Percentiles rank a stretch among this genome's conserved stretches.
These are phyloP conservation scores for Fusarium agapanthi DNA, from an alignment of 2,329 filamentous ascomycete species.

Conservation along the genomic window DNA sequence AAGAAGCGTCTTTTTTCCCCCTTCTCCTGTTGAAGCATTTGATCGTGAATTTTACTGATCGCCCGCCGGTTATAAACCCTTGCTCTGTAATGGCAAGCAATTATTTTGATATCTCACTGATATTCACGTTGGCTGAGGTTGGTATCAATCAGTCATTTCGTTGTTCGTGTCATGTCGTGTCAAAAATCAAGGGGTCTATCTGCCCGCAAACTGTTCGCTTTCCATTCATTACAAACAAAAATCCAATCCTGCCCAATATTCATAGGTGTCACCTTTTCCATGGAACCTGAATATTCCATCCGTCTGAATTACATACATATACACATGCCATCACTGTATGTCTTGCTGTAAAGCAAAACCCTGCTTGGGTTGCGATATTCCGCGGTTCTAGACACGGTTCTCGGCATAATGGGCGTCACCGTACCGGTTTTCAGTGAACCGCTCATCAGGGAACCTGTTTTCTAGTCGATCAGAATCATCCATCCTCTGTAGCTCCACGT, in stretches of 20 bases:
- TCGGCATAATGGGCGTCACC: conserved; percentile 12
- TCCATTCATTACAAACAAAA: conserved; percentile 13
- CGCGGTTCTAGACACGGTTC: neutral
- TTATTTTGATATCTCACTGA: neutral
- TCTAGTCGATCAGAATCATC: conserved; percentile 25
- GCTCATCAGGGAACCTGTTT: conserved; percentile 18
- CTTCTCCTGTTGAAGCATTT: neutral
- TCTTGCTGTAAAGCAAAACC: neutral
- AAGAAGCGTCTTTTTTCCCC: conserved; percentile 25
- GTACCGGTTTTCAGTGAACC: conserved; percentile 9
- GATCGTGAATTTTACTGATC: neutral
- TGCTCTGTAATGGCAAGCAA: neutral
- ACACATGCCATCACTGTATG: neutral
- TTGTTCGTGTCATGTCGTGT: conserved; percentile 31
- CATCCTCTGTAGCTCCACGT: conserved; percentile 46
- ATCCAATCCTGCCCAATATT: neutral
- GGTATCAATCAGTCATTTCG: conserved; percentile 19
- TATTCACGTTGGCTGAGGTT: neutral
- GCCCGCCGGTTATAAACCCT: neutral
- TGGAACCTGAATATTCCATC: conserved; percentile 1
- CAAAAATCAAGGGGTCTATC: conserved; percentile 27
- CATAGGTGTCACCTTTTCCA: neutral
- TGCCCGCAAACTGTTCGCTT: conserved; percentile 14
- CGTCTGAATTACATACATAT: conserved; percentile 14
- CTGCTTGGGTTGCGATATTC: neutral